Evolutionary conservation across 1,284 basidiomycete genomes (phyloP), one percentile per base, ranked within the genome.

Genomic region (Leccinum cinnamomeum): DNA sequence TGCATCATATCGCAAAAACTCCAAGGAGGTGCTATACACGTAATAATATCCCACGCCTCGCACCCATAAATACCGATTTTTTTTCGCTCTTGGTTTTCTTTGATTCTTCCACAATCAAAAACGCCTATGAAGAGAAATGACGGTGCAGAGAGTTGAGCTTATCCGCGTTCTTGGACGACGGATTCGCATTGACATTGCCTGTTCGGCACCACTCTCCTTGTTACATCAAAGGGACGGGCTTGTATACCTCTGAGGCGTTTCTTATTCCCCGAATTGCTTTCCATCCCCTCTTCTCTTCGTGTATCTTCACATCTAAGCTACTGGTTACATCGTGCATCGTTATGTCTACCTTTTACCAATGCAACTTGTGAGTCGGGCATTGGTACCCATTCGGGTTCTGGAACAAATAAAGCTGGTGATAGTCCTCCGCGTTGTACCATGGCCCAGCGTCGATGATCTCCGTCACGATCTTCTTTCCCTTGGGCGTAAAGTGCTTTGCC

Each of bases 361-460:
- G 79, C 33, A 85, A 68, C 18, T 64, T 76, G 66, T 86, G 84
- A 8, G 79, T 84, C 5, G 82, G 78, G 68, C 84, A 86, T 56
- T 87, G 83, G 67, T 86, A 87, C 1, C 85, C 85, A 3, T 62
- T 54, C 53, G 84, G 84, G 68, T 87, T 85, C 69, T 89, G 87
- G 76, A 88, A 86, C 7, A 94, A 79, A 72, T 95, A 95, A 54
- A 91, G 78, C 73, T 95, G 94, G 76, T 96, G 94, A 72, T 95
- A 94, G 14, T 86, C 82, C 74, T 97, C 94, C 0, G 91, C 94
- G 62, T 91, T 81, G 79, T 86, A 94, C 92, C 92, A 97, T 46
- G 81, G 75, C 0, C 84, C 85, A 2, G 87, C 89, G 0, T 82
- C 72, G 5, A 79, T 68, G 64, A 96, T 91, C 65, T 88, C 78